Percentiles rank a stretch among this genome's conserved stretches.
These are phyloP conservation scores for Anethum foeniculum DNA, from an alignment of 140 eudicot species.

Conservation along the genomic window DNA sequence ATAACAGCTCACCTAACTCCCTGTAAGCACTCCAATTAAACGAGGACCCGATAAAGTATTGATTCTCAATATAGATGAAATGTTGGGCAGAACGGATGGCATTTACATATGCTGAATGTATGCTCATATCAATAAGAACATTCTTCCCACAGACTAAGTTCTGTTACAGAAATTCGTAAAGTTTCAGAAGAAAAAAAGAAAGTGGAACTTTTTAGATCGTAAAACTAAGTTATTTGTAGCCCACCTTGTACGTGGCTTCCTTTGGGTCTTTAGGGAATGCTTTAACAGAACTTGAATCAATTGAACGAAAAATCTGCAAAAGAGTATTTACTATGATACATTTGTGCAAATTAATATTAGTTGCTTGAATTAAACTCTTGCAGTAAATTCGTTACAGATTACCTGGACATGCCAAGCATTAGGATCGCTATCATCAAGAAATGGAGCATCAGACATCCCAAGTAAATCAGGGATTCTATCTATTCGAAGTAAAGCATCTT, in stretches of 20 bases:
- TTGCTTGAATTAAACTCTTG: background rate
- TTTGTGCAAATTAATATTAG: background rate
- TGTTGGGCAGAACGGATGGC: slow-evolving; percentile 33
- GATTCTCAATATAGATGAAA: slow-evolving; percentile 27
- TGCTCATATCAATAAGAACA: slow-evolving; percentile 28
- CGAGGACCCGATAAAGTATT: slow-evolving; percentile 27
- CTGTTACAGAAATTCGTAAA: slow-evolving; percentile 1
- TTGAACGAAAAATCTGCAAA: slow-evolving; percentile 25
- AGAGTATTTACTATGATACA: background rate
- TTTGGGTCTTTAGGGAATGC: slow-evolving; percentile 26
- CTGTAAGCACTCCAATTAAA: slow-evolving; percentile 16
- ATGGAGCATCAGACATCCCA: slow-evolving; percentile 10
- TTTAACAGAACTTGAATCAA: slow-evolving; percentile 23
- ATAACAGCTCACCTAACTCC: slow-evolving; percentile 15
- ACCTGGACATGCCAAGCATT: slow-evolving; percentile 14
- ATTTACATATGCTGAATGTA: slow-evolving; percentile 24
- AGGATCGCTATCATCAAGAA: slow-evolving; percentile 3
- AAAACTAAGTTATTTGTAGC: background rate
- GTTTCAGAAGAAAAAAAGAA: background rate
- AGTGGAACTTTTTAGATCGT: background rate
- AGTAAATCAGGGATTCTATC: background rate
- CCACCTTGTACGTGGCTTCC: slow-evolving; percentile 19
- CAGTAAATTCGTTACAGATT: background rate
- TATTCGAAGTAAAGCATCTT: background rate
- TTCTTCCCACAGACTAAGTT: slow-evolving; percentile 24